Evolutionary conservation across 2,329 filamentous ascomycete genomes (phyloP), one percentile per base, ranked within the genome.

Genomic region (Talaromyces sp.): DNA sequence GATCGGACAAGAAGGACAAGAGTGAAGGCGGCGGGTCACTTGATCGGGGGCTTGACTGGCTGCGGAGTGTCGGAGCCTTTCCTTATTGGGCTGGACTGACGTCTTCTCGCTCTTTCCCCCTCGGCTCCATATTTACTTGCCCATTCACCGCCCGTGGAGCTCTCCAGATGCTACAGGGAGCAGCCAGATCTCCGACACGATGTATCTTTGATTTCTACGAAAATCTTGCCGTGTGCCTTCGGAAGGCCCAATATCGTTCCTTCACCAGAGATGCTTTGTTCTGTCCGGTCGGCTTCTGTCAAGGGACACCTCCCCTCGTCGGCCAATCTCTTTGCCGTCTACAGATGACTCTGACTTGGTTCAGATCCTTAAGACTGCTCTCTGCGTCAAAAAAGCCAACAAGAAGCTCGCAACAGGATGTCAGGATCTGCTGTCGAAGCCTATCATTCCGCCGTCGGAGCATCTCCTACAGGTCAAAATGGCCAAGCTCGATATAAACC

Each of bases 231-330:
- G 56, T 19, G 15, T 39, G 56, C 56, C 33, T 39, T 22, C 5
- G 8, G 33, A 39, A 33, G 56, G 39, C 37, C 8, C 31, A 43
- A 49, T 7, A 6, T 47, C 22, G 19, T 39, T 61, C 56, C 19
- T 37, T 37, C 13, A 19, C 49, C 52, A 71, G 71, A 72, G 68
- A 75, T 75, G 73, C 70, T 66, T 69, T 65, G 61, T 65, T 70
- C 67, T 67, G 67, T 63, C 58, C 56, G 61, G 64, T 71, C 65
- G 69, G 66, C 61, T 66, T 68, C 66, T 63, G 67, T 69, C 68
- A 67, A 68, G 66, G 72, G 67, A 69, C 71, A 70, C 66, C 68
- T 69, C 68, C 69, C 70, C 72, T 70, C 70, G 70, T 70, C 69
- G 68, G 68, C 67, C 62, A 65, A 62, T 71, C 67, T 65, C 67